Base-by-base conservation (phyloP, 2,329 filamentous ascomycete species). In the Escovopsis sp. region DNA sequence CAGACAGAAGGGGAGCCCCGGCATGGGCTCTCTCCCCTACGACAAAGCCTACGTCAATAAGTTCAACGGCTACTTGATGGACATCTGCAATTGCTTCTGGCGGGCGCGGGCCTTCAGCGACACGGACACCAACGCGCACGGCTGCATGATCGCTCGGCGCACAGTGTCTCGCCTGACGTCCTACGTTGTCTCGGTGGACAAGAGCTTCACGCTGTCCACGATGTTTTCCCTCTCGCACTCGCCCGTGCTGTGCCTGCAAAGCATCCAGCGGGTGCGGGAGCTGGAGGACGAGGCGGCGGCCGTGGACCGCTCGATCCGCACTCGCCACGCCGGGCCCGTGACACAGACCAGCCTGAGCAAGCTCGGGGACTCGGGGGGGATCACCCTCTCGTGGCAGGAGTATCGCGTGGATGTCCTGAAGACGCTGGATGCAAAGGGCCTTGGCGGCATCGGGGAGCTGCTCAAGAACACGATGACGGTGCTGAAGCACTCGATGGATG, bases 51-150 rank as follows among this genome's bases (percentile, higher is more conserved):
- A 81, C 43, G 73, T 86, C 35, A 74, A 77, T 48, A 64, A 72
- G 23, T 88, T 91, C 64, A 94, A 94, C 57, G 81, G 81, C 19
- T 87, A 82, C 56, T 71, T 93, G 30, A 88, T 91, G 77, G 86
- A 94, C 55, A 72, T 87, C 30, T 88, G 85, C 65, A 93, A 93
- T 56, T 77, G 83, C 40, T 59, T 91, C 38, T 93, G 85, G 85
- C 75, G 85, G 8, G 74, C 75, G 19, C 75, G 80, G 11, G 85
- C 81, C 1, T 80, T 93, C 45, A 75, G 75, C 45, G 64, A 64
- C 11, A 65, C 66, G 2, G 83, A 89, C 49, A 63, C 70, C n/a
- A 78, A 78, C 52, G 68, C 75, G 2, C 67, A 69, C 42, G 76
- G 73, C 8, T 77, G 73, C 50, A 59, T 71, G 45, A 49, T 75